phyloP scores from a whole-genome alignment of 2,329 filamentous ascomycete genomes.

The Colletotrichum limetticola region DNA sequence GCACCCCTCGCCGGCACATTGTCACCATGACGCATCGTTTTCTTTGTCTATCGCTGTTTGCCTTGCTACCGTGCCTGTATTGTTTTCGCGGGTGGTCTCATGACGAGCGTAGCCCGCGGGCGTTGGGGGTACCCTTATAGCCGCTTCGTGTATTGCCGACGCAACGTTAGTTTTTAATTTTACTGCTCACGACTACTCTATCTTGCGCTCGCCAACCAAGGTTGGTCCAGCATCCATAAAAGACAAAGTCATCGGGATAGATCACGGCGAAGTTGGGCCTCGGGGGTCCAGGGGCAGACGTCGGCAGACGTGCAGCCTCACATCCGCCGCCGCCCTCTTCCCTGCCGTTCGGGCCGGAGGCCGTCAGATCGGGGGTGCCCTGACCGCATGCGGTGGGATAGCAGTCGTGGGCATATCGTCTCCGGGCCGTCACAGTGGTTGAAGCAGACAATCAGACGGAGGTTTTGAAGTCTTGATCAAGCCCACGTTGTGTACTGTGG shows the following conservation, averaged over 20 bases:
- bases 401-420: neutral
- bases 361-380: neutral
- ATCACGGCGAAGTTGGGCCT: neutral
- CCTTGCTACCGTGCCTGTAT: slow-evolving; percentile 14
- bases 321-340: neutral
- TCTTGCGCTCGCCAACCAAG: neutral
- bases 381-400: neutral
- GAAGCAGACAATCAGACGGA: neutral
- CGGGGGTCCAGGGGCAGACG: slow-evolving; percentile 6
- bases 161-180: slow-evolving; percentile 33
- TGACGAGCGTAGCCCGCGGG: slow-evolving; percentile 22
- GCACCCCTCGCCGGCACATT: slow-evolving; percentile 31
- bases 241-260: neutral
- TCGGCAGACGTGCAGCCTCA: slow-evolving; percentile 12
- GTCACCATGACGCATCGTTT: slow-evolving; percentile 32
- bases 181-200: slow-evolving; percentile 26
- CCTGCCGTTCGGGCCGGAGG: slow-evolving; percentile 1
- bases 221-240: neutral
- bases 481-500: no score
- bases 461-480: neutral
- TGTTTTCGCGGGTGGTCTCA: slow-evolving; percentile 22
- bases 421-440: no score
- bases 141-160: slow-evolving; percentile 34
- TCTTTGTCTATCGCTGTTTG: slow-evolving; percentile 28
- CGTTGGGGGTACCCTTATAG: slow-evolving; percentile 32